Base-by-base conservation (phyloP, 208 protist species). In the Phytomonas sp. region DNA sequence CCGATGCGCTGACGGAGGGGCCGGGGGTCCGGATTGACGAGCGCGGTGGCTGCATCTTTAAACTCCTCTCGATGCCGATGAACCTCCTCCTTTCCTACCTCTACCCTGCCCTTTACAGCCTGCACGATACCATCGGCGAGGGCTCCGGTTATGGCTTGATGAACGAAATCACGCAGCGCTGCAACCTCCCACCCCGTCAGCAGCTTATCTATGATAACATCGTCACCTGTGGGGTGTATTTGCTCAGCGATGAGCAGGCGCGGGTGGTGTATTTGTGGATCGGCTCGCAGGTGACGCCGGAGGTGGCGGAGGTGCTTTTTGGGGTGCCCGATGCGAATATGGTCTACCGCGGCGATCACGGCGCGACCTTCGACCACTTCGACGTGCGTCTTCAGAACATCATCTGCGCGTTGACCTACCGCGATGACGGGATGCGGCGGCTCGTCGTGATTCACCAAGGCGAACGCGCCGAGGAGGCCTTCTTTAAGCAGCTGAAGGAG, bases 261-360 rank as follows among this genome's bases (percentile, higher is more conserved):
- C 76, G 78, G 34, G 43, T 89, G 30, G 87, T 96, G 34, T 97
- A 94, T 68, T 34, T 97, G 74, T 96, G 89, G 87, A 87, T 97
- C 46, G 91, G 91, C 34, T 77, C 75, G 11, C 15, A 60, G 23
- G 90, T 95, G 8, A 32, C 65, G 5, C 76, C 80, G 31, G 74
- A 81, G 43, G 71, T 92, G 1, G 75, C 85, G 33, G 56, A 75
- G 73, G 64, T 74, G 30, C 75, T 97, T 33, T 97, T 96, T 43
- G 74, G 66, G 56, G 74, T 59, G n/a, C 59, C 73, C 28, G 83
- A 88, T 62, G 83, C 79, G n/a, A 34, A 76, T 6, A 71, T 71
- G n/a, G 83, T 86, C 60, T 84, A 81, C 69, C 73, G 77, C 13
- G 69, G 71, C 7, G 60, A 71, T 29, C 83, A 75, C 31, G 85